Evolutionary conservation across 2,329 filamentous ascomycete species (phyloP).

Genomic region (Cadophora malorum): DNA sequence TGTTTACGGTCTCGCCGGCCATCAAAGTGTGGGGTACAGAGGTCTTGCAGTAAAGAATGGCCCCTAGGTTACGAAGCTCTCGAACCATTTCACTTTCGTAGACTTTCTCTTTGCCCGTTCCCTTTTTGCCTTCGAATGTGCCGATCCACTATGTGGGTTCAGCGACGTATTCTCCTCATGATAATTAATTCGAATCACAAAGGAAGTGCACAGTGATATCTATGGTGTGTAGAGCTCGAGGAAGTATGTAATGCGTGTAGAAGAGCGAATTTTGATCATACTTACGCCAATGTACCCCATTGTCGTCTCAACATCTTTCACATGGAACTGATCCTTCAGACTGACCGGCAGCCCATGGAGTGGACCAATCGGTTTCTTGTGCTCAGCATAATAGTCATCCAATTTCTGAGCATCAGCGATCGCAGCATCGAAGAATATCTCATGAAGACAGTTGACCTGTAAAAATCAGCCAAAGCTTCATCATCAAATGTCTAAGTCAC

Average conservation of each 20-base stretch:
- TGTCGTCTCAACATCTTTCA: slow-evolving; percentile 44
- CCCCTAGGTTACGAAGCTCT: slow-evolving; percentile 49
- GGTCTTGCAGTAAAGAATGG: slow-evolving; percentile 51
- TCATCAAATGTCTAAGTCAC: slow-evolving; percentile 50
- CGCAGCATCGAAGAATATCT: slow-evolving; percentile 61
- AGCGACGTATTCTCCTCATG: not conserved
- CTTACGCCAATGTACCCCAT: slow-evolving; percentile 66
- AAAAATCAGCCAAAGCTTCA: slow-evolving; percentile 53
- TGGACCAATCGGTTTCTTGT: slow-evolving; percentile 46
- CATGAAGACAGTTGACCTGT: slow-evolving; percentile 64
- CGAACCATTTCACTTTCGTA: slow-evolving; percentile 57
- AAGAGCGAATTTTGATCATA: no score
- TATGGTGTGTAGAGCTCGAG: no score
- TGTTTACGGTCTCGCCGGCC: slow-evolving; percentile 51
- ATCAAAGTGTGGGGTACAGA: slow-evolving; percentile 50
- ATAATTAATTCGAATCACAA: no score
- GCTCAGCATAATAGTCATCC: slow-evolving; percentile 55
- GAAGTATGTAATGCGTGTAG: no score
- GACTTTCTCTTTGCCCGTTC: slow-evolving; percentile 55
- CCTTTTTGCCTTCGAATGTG: slow-evolving; percentile 61
- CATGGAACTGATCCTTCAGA: slow-evolving; percentile 49
- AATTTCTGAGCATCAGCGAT: slow-evolving; percentile 57
- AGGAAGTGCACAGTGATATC: no score
- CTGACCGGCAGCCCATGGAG: slow-evolving; percentile 51
- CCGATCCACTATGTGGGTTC: slow-evolving; percentile 56